Evolutionary conservation across 495 filamentous ascomycete genomes (phyloP).

Genomic region (Astrothelium macrocarpum): DNA sequence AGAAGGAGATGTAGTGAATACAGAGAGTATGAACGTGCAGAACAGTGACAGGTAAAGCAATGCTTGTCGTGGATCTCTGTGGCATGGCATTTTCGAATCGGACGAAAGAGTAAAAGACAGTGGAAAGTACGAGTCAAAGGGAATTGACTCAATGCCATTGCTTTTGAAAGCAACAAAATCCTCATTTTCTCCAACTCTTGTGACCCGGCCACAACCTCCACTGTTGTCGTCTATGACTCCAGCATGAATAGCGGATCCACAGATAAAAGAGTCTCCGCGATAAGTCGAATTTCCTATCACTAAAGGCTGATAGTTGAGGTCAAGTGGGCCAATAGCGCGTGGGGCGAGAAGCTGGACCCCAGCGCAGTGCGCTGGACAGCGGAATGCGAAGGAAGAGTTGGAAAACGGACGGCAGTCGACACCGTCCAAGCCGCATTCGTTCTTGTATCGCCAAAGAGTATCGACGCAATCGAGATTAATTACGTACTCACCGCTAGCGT

Average conservation of each 20-base stretch:
- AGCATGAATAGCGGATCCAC: constrained; percentile 69
- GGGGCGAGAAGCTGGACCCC: constrained; percentile 58
- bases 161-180: constrained; percentile 49
- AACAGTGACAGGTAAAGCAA: constrained; percentile 62
- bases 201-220: constrained; percentile 69
- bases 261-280: constrained; percentile 75
- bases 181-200: constrained; percentile 55
- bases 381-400: constrained; percentile 58
- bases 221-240: constrained; percentile 56
- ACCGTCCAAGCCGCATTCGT: constrained; percentile 63
- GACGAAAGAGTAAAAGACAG: constrained; percentile 57
- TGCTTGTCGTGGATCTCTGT: constrained; percentile 58
- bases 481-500: background rate
- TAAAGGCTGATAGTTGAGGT: constrained; percentile 57
- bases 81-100: constrained; percentile 42
- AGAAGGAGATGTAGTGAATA: constrained; percentile 58
- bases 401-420: constrained; percentile 73
- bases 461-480: background rate
- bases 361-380: constrained; percentile 69
- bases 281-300: constrained; percentile 66
- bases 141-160: constrained; percentile 57
- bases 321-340: constrained; percentile 62
- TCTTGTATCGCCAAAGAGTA: background rate
- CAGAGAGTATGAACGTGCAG: constrained; percentile 54
- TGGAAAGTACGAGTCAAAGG: constrained; percentile 70